Conservation (phyloP, 1,139 yeast genomes). For the Saccharomyces hybrid region DNA sequence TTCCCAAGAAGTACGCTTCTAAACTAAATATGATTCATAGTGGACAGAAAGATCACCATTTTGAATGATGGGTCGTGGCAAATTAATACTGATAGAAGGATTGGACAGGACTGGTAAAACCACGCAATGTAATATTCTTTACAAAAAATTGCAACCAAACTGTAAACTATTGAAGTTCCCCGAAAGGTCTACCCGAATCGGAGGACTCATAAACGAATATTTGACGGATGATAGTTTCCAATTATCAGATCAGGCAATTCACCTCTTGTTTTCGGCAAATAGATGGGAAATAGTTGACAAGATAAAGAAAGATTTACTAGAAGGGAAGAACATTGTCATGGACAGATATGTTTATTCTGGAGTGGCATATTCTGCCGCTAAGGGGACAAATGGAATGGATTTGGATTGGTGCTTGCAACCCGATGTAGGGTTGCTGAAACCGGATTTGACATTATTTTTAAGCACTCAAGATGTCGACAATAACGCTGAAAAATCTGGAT, state of each 20-base stretch:
- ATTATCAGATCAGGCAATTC: conserved; percentile 71
- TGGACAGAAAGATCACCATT: not conserved
- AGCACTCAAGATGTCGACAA: conserved; percentile 50
- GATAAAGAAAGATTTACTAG: conserved; percentile 41
- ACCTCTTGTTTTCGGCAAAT: conserved; percentile 84
- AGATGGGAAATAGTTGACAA: conserved; percentile 72
- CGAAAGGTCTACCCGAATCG: conserved; percentile 75
- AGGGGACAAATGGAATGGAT: conserved; percentile 42
- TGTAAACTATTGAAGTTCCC: conserved; percentile 59
- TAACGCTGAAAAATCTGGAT: conserved; percentile 56
- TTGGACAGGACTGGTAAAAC: conserved; percentile 93
- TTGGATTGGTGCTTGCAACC: conserved; percentile 72
- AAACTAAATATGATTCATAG: not conserved
- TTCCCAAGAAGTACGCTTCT: not conserved
- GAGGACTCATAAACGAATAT: conserved; percentile 68
- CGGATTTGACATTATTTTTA: conserved; percentile 76
- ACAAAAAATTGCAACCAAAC: conserved; percentile 36
- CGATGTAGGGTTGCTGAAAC: conserved; percentile 78
- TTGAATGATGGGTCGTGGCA: conserved; percentile 38
- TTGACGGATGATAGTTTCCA: conserved; percentile 44
- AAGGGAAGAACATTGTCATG: conserved; percentile 56
- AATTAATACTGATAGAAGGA: conserved; percentile 80
- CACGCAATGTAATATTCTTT: conserved; percentile 61
- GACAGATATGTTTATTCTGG: conserved; percentile 94
- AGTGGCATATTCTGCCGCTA: conserved; percentile 87